Base-by-base conservation (phyloP, 2,329 filamentous ascomycete genomes). In the Fusarium metavorans region DNA sequence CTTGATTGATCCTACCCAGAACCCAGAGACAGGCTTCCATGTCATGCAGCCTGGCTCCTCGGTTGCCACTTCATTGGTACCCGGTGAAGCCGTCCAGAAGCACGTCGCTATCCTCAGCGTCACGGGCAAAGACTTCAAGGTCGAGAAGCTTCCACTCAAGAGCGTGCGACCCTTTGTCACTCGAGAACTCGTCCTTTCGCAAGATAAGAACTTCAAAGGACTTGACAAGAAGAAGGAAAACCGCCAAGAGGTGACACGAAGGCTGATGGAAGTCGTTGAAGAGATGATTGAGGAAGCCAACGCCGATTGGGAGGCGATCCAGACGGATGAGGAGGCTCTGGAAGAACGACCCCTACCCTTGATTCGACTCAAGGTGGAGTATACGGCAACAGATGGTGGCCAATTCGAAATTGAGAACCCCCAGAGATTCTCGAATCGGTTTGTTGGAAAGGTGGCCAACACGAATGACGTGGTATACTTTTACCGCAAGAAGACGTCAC, bases 41-140 rank as follows among this genome's bases (percentile, higher is more conserved):
- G 96, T 99, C 73, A 98, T 99, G 91, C 97, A 99, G 79, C 97
- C 97, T 1, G 97, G 97, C 0, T 99, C 97, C 0, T 98, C 97
- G 0, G 93, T 99, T 1, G 97, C 96, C 1, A 99, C 97, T 2
- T 98, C 97, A 0, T 86, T 99, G 0, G 92, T 97, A 10, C 93
- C 94, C 0, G 95, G 95, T 32, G 97, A 99, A 83, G 94, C 97
- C 1, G 94, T 95, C 1, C 87, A 94, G 9, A 99, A 99, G 81
- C 94, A 98, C 66, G 94, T 98, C 8, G 92, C 95, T 1, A 93
- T 99, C 23, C 82, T 98, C 59, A 97, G 88, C 76, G 86, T 99
- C 62, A 97, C 92, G 0, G 96, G 95, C 10, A 94, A 92, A 68
- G 90, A 95, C 13, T 98, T 98, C 82, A 90, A 91, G 54, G 88